Evolutionary conservation across 2,329 filamentous ascomycete genomes (phyloP), one percentile per base, ranked within the genome.

Genomic region (Cytospora paraplurivora): DNA sequence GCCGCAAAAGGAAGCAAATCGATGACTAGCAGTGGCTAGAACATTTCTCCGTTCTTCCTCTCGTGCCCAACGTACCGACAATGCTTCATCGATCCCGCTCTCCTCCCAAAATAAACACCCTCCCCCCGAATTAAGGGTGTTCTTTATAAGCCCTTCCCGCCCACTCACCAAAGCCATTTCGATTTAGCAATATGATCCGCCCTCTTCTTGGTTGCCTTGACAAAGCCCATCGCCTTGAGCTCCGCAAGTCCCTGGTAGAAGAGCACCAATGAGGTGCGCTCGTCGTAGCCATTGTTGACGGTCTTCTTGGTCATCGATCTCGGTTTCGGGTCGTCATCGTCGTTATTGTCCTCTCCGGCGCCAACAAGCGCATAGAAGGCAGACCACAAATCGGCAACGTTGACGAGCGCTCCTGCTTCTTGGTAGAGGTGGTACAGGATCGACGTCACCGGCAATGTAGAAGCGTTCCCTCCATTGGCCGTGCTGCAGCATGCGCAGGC

Each of bases 201-300:
- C 81, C 96, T 97, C 81, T 93, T 97, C 77, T 89, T 91, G 72
- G 90, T 98, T 66, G 85, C 83, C 79, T 95, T 97, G 66, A 98
- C 84, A 76, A 97, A 89, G 8, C 95, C 95, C 71, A 99, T 81
- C 60, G 88, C 85, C 74, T 88, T 89, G 73, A 99, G 76, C 75
- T 99, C 95, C 0, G 94, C 92, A 67, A 98, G 76, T 6, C 86
- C 91, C 66, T 88, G 85, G 75, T 97, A 97, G 76, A 98, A 99
- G 64, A 91, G 78, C 50, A 92, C 87, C 76, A 92, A 81, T 8
- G 82, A 83, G 54, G 81, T 82, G 67, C 85, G 79, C 73, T 88
- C 85, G 55, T 82, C 78, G 8, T 77, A 69, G 4, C 73, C 79
- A 56, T 73, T 73, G 11, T 79, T 76, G 19, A 34, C n/a, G 52